A percentile compares a stretch with the other conserved stretches of the same genome.
Conservation (phyloP, 257 asterid species). For the Solanum medicagineum region DNA sequence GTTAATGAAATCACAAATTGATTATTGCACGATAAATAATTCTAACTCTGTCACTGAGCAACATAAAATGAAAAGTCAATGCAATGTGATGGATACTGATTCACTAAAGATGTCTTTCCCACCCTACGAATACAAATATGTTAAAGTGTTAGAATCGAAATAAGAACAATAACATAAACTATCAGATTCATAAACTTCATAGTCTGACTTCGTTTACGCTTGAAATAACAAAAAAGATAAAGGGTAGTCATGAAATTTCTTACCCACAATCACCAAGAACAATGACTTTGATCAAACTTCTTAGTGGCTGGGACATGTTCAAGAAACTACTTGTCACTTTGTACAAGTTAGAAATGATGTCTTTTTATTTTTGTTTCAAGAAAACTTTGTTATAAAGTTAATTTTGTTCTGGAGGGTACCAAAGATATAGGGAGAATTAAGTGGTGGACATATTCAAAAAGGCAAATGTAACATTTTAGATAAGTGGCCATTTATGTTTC, state of each 20-base stretch:
- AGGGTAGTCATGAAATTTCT: background rate
- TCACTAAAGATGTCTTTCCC: conserved; percentile 78
- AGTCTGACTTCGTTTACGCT: background rate
- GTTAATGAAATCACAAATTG: conserved; percentile 17
- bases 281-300: conserved; percentile 74
- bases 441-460: background rate
- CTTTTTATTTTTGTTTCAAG: background rate
- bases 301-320: conserved; percentile 26
- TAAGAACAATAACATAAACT: background rate
- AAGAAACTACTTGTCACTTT: background rate
- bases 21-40: background rate
- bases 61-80: background rate
- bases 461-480: background rate
- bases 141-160: background rate
- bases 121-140: conserved; percentile 38
- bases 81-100: conserved; percentile 55
- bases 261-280: conserved; percentile 90
- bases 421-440: background rate
- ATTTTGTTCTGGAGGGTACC: background rate
- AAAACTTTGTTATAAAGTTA: background rate
- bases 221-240: background rate
- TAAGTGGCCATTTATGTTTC: background rate
- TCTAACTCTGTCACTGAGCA: background rate
- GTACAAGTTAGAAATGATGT: background rate
- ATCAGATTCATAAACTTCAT: background rate